Conservation (phyloP, 192 early-diverging fungal genomes). For the Linderina pennispora region DNA sequence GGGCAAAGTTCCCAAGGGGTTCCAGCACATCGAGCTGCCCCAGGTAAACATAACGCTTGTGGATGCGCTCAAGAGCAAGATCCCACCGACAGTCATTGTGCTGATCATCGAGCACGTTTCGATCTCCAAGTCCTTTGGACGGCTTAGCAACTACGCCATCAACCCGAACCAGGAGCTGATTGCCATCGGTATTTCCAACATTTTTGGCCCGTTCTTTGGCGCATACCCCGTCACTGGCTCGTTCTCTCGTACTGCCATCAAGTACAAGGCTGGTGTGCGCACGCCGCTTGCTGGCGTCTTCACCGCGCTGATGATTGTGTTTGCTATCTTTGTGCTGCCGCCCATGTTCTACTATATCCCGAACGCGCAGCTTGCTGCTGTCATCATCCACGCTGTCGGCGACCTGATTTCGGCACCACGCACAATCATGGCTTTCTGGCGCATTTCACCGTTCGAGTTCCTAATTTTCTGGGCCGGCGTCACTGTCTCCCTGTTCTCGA, state of each 20-base stretch:
- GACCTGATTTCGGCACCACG: conserved; percentile 53
- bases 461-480: conserved; percentile 9
- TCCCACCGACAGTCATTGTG: conserved; percentile 53
- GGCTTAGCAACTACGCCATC: conserved; percentile 62
- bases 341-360: conserved; percentile 74
- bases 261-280: conserved; percentile 65
- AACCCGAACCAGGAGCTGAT: conserved; percentile 73
- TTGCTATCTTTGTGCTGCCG: conserved; percentile 65
- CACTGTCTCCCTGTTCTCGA: conserved; percentile 10
- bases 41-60: conserved; percentile 31
- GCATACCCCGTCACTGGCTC: conserved; percentile 76
- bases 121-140: conserved; percentile 68
- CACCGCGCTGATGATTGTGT: conserved; percentile 61
- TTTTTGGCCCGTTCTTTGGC: conserved; percentile 66
- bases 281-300: conserved; percentile 62
- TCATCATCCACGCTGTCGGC: conserved; percentile 66
- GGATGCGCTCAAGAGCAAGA: conserved; percentile 20
- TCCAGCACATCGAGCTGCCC: conserved; percentile 46
- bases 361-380: conserved; percentile 55
- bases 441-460: conserved; percentile 19
- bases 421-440: conserved; percentile 47
- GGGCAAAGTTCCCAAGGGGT: too few relatives aligned
- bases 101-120: conserved; percentile 74
- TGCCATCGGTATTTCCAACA: conserved; percentile 69
- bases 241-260: conserved; percentile 82